Evolutionary conservation across 257 asterid genomes (phyloP), one percentile per base, ranked within the genome.

Genomic region (Verbena officinalis): DNA sequence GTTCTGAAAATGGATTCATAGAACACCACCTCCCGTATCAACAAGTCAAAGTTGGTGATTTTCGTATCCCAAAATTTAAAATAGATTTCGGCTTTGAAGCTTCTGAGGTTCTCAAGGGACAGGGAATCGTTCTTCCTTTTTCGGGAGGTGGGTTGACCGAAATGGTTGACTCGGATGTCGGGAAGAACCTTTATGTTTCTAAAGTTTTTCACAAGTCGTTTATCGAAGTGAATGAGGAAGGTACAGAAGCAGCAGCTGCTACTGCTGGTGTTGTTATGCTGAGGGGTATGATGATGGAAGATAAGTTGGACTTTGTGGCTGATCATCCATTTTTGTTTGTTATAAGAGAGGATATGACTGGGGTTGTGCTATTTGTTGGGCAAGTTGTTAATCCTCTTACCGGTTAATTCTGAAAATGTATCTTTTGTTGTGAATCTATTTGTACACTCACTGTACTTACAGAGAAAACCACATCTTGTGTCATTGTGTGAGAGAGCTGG

Each of bases 201-300:
- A 58, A 56, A 15, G 65, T 81, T 17, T 81, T 72, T 48, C 91
- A 81, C 55, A 81, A 84, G 71, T 77, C 88, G 0, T 75, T 77
- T 11, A 73, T 81, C 16, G 91, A 84, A 65, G 84, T 84, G 19
- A 81, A 84, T 5, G 91, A 84, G 67, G 86, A 81, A 75, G 88
- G 91, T 36, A 84, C 86, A 3, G 84, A 79, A 77, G 91, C 88
- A 55, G 88, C 88, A 7, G 88, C 86, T 52, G 78, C 77, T 15
- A 44, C 86, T 7, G 86, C 73, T 42, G 73, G 10, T 38, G 77
- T 61, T 1, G 9, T 77, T n/a, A 51, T 1, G 14, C 67, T 70
- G n/a, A 36, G 69, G 45, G 38, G 21, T 4, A 12, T 68, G 33
- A 0, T 21, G 44, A 12, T 48, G 0, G 62, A 53, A 1, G 83